Evolutionary conservation across 2,329 filamentous ascomycete species (phyloP).

Genomic region (Colletotrichum noveboracense): DNA sequence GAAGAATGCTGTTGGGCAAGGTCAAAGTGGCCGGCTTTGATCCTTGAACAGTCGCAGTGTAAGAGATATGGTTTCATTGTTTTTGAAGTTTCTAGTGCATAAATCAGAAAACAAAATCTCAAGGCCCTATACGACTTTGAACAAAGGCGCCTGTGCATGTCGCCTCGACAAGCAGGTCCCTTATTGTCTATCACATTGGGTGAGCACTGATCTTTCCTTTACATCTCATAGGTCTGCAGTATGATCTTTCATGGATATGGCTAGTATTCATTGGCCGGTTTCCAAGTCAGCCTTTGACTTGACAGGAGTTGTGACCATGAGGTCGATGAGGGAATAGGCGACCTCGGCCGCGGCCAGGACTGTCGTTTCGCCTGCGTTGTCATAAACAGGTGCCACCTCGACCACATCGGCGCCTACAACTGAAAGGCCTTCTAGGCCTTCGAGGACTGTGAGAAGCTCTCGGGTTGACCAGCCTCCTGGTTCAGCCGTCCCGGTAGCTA

Average conservation of each 20-base stretch:
- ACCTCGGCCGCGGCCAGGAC: constrained; percentile 76
- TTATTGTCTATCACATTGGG: not conserved
- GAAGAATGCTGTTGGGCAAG: not conserved
- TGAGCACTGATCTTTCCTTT: not conserved
- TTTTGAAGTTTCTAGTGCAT: not conserved
- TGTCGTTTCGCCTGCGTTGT: constrained; percentile 75
- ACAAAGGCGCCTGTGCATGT: not conserved
- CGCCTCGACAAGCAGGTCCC: not conserved
- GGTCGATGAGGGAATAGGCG: constrained; percentile 74
- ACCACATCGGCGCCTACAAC: constrained; percentile 82
- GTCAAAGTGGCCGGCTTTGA: not conserved
- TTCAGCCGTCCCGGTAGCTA: constrained; percentile 78
- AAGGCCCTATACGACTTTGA: not conserved
- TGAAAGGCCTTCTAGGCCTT: constrained; percentile 73
- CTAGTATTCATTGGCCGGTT: not conserved
- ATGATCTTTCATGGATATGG: not conserved
- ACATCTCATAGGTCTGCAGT: not conserved
- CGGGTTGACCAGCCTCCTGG: constrained; percentile 82
- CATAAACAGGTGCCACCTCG: constrained; percentile 80
- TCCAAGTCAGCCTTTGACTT: constrained; percentile 2
- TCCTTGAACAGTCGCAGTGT: not conserved
- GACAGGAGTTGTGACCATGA: constrained; percentile 54
- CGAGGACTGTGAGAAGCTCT: constrained; percentile 75
- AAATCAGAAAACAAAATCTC: not conserved
- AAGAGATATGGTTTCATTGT: not conserved